Conservation (phyloP, 805 yeast genomes). For the Saccharomycopsis sp. region DNA sequence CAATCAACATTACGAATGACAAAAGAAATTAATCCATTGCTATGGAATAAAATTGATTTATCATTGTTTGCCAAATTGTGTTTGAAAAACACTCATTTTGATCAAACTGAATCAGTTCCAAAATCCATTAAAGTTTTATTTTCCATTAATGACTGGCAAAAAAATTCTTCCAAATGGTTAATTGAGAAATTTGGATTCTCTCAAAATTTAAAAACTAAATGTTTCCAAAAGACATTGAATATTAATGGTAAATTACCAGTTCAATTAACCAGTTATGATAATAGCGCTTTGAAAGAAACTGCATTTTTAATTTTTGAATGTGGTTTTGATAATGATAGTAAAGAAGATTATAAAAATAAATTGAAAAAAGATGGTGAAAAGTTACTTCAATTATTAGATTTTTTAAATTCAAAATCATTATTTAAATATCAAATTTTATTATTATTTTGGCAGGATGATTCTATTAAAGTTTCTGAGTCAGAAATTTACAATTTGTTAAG, state of each 20-base stretch:
- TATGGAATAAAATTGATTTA: too few species aligned
- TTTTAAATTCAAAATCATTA: constrained; percentile 27
- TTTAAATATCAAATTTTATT: constrained; percentile 32
- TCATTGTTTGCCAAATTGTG: too few species aligned
- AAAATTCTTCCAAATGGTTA: constrained; percentile 39
- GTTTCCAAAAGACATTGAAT: too few species aligned
- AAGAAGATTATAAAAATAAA: constrained; percentile 22
- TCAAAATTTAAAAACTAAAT: constrained; percentile 22
- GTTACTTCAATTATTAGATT: constrained; percentile 27
- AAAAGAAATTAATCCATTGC: too few species aligned
- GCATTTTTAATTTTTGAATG: constrained; percentile 42
- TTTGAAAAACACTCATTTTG: too few species aligned
- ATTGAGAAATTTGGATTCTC: constrained; percentile 32
- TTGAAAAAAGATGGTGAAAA: constrained; percentile 28
- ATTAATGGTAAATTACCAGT: constrained; percentile 17
- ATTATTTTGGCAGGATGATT: constrained; percentile 31
- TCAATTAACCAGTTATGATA: constrained; percentile 28
- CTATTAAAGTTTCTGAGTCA: constrained; percentile 1
- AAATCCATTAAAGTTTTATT: background rate
- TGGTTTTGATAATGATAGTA: constrained; percentile 29
- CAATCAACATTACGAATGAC: too few species aligned
- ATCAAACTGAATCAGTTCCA: too few species aligned
- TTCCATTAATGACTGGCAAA: constrained; percentile 33
- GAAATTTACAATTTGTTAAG: constrained; percentile 10
- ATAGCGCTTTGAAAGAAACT: constrained; percentile 29